phyloP scores from a whole-genome alignment of 2,329 filamentous ascomycete species.

The Decorospora gaudefroyi region DNA sequence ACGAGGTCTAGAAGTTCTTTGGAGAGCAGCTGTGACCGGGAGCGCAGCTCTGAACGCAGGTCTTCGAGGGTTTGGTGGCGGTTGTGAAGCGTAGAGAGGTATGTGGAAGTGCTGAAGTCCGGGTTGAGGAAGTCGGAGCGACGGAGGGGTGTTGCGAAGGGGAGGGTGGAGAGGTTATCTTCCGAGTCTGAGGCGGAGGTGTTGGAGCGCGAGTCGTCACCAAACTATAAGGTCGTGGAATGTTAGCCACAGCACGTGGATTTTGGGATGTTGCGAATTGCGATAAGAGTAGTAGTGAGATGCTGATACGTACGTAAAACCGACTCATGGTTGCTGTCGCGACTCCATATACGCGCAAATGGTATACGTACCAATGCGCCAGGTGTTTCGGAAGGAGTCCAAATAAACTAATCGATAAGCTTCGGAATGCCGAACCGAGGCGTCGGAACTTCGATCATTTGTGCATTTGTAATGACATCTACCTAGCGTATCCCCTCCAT shows the following conservation, averaged over 20 bases:
- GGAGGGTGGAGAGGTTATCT: conserved; percentile 67
- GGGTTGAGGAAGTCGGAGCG: conserved; percentile 78
- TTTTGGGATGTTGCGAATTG: not conserved
- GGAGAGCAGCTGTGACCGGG: conserved; percentile 76
- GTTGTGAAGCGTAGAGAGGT: conserved; percentile 80
- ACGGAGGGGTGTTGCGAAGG: conserved; percentile 84
- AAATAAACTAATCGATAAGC: conserved; percentile 32
- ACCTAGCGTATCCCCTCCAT: conserved; percentile 9
- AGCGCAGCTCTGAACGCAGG: conserved; percentile 80
- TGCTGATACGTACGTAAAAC: conserved; percentile 52
- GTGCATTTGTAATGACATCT: conserved; percentile 10
- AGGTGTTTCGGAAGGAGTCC: conserved; percentile 15
- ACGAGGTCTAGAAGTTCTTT: conserved; percentile 91
- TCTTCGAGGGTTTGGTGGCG: conserved; percentile 97
- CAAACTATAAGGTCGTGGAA: conserved; percentile 2
- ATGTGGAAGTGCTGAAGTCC: conserved; percentile 77
- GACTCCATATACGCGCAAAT: conserved; percentile 15
- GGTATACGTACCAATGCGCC: no score
- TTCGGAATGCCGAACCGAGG: conserved; percentile 34
- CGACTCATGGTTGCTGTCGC: conserved; percentile 50
- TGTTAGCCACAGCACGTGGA: conserved; percentile 2
- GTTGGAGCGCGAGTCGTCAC: conserved; percentile 19
- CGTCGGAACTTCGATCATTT: conserved; percentile 16
- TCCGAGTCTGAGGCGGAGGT: conserved; percentile 54
- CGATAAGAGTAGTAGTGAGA: not conserved